phyloP scores from a whole-genome alignment of 2,329 filamentous ascomycete genomes.

The Elsinoe australis region DNA sequence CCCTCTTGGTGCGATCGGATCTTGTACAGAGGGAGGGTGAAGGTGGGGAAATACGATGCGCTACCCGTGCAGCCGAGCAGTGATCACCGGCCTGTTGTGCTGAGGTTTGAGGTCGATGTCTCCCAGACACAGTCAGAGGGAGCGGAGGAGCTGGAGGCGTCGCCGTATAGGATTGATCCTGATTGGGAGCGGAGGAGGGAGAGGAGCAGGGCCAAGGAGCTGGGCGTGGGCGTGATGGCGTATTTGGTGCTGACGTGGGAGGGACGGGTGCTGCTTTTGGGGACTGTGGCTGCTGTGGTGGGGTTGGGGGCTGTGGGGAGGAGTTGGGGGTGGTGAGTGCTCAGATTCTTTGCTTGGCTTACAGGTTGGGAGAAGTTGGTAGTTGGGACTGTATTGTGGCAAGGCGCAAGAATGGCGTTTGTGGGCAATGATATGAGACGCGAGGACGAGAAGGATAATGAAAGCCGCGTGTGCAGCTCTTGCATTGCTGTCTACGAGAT shows the following conservation, averaged over 20 bases:
- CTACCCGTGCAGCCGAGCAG: slow-evolving; percentile 73
- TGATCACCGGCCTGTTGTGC: slow-evolving; percentile 78
- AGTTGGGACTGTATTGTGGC: background rate
- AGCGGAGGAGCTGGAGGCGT: slow-evolving; percentile 25
- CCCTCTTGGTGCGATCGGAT: slow-evolving; percentile 93
- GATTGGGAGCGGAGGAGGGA: slow-evolving; percentile 49
- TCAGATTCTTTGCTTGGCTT: background rate
- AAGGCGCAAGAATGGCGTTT: background rate
- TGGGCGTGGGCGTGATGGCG: slow-evolving; percentile 51
- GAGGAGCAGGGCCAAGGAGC: slow-evolving; percentile 50
- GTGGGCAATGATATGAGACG: background rate
- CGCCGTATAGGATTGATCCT: slow-evolving; percentile 44
- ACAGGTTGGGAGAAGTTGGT: background rate
- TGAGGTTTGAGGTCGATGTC: slow-evolving; percentile 60
- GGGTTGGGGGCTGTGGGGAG: slow-evolving; percentile 27
- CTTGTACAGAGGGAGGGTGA: slow-evolving; percentile 59
- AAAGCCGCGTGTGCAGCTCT: background rate
- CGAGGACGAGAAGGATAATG: background rate
- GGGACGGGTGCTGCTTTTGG: slow-evolving; percentile 35
- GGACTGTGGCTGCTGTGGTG: slow-evolving; percentile 27
- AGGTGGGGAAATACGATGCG: slow-evolving; percentile 58
- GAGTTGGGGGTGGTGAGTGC: slow-evolving; percentile 18
- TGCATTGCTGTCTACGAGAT: background rate
- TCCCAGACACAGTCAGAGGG: slow-evolving; percentile 40
- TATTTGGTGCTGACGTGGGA: slow-evolving; percentile 46